Percentiles rank a stretch among this genome's conserved stretches.
These are phyloP conservation scores for Mallotus repandus DNA, from an alignment of 441 rosid genomes.

Conservation along the genomic window DNA sequence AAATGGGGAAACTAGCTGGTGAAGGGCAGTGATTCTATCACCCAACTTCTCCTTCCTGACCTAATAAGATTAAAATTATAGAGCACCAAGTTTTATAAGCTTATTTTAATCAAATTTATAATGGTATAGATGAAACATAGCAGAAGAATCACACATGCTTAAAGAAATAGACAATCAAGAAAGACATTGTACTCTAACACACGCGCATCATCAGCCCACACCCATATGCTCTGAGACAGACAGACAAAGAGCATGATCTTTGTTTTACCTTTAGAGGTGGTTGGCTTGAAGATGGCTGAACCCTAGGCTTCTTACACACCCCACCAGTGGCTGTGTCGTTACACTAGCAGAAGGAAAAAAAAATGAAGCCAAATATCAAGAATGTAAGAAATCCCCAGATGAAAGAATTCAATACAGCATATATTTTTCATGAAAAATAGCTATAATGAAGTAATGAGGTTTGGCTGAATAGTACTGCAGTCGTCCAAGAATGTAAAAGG, in stretches of 20 bases:
- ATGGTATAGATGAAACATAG: slow-evolving; percentile 18
- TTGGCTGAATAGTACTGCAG: no score
- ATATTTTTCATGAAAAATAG: neutral
- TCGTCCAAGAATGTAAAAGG: no score
- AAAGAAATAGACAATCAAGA: slow-evolving; percentile 39
- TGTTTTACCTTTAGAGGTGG: slow-evolving; percentile 77
- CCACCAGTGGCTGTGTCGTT: slow-evolving; percentile 71
- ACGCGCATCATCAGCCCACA: slow-evolving; percentile 3
- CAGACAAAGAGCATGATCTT: slow-evolving; percentile 19
- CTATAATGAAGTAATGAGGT: no score
- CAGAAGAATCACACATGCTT: slow-evolving; percentile 38
- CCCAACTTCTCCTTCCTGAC: slow-evolving; percentile 97
- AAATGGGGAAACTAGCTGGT: slow-evolving; percentile 97
- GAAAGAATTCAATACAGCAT: neutral
- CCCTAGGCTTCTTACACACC: slow-evolving; percentile 78
- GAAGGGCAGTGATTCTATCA: slow-evolving; percentile 88
- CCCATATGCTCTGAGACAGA: slow-evolving; percentile 11
- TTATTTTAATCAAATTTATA: slow-evolving; percentile 14
- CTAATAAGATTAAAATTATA: slow-evolving; percentile 33
- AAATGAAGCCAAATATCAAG: neutral
- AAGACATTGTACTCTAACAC: slow-evolving; percentile 22
- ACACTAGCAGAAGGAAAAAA: slow-evolving; percentile 37
- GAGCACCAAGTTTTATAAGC: slow-evolving; percentile 9
- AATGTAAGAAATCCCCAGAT: neutral
- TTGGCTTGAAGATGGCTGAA: slow-evolving; percentile 69